Conservation (phyloP, 805 yeast genomes). For the Kregervanrija pseudodelftensis region DNA sequence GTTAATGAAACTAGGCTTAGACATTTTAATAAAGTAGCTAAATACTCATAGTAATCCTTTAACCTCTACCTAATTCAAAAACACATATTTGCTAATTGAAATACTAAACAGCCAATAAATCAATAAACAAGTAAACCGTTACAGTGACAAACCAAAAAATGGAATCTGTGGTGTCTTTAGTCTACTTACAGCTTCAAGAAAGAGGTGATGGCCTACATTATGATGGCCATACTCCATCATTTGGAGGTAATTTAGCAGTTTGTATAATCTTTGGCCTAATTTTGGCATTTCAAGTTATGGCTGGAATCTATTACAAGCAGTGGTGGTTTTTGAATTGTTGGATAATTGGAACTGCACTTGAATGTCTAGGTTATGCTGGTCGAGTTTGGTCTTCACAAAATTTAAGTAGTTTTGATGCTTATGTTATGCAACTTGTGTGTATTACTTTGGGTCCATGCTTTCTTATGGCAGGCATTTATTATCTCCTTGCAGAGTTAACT, state of each 20-base stretch:
- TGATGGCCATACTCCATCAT: constrained; percentile 39
- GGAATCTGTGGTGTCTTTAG: too few species aligned
- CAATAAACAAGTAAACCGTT: too few species aligned
- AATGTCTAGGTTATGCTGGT: constrained; percentile 58
- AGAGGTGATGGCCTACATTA: constrained; percentile 11
- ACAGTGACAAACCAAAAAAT: too few species aligned
- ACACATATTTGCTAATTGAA: too few species aligned
- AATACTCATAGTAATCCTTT: too few species aligned
- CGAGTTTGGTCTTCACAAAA: constrained; percentile 38
- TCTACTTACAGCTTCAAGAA: too few species aligned
- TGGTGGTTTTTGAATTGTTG: constrained; percentile 60
- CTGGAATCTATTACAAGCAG: constrained; percentile 41
- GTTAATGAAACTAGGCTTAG: too few species aligned
- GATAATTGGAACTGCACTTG: constrained; percentile 48
- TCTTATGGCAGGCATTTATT: constrained; percentile 72
- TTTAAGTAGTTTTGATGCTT: constrained; percentile 27
- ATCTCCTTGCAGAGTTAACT: constrained; percentile 52
- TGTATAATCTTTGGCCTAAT: constrained; percentile 45
- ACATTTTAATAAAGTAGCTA: too few species aligned
- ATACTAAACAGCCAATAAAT: too few species aligned
- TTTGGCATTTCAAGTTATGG: constrained; percentile 32
- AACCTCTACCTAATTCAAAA: too few species aligned
- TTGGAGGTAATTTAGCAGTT: constrained; percentile 51
- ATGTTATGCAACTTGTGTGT: constrained; percentile 51
- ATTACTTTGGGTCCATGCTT: constrained; percentile 72